Base-by-base conservation (phyloP, 495 filamentous ascomycete genomes). In the Podospora australis region DNA sequence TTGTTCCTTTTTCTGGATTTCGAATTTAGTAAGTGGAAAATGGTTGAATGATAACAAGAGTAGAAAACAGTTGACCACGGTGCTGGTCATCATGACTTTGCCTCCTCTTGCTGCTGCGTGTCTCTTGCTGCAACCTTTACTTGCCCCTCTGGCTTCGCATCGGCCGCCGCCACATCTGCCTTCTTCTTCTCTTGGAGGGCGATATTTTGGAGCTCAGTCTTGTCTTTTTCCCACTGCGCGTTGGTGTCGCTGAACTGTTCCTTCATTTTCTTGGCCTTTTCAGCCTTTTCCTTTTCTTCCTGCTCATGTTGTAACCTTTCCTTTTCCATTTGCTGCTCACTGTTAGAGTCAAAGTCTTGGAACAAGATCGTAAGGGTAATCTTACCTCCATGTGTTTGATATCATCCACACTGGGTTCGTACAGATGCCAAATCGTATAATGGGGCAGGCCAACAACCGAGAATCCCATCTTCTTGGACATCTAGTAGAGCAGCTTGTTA, bases 351-450 rank as follows among this genome's bases (percentile, higher is more conserved):
- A 26, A 32, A 44, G 14, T 13, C 7, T 39, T 10, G n/a, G n/a
- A n/a, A n/a, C n/a, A n/a, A n/a, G 11, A 22, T 40, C 1, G 23
- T 13, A 13, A 14, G 21, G 41, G 53, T 41, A 7, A 51, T n/a
- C 74, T 51, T 58, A 79, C 77, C 71, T 90, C 91, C 94, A 99
- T 99, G 54, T 96, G 94, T 43, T 86, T 82, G 42, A 97, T 86
- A 57, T 99, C 94, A 58, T 99, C 94, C 9, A 95, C 88, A 51
- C 87, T 95, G 10, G 94, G 94, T 64, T 99, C 94, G 70, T 99
- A 99, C 43, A 96, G 73, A 82, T 99, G 94, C 94, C 94, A 99
- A 48, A 99, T 96, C 0, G 90, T 96, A 65, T 99, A 99, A 59
- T 99, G 94, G 5, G 94, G 94, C 29, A 99, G 73, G 2, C 94